Evolutionary conservation across 352 stramenopile genomes (phyloP).

Genomic region (Pythium phragmiticola): DNA sequence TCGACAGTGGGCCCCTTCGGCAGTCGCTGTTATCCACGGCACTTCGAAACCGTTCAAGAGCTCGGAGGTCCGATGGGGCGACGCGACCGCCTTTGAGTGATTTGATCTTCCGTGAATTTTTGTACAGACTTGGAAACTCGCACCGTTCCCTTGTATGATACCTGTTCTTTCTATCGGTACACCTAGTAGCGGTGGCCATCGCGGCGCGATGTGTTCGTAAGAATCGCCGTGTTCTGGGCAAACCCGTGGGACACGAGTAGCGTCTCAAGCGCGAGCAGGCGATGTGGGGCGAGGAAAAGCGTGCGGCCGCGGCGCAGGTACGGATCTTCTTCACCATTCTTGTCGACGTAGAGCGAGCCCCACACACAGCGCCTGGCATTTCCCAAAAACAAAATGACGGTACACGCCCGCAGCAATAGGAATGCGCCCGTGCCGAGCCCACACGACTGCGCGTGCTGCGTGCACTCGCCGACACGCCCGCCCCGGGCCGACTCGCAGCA

Average conservation of each 20-base stretch:
- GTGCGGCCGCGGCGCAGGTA: constrained; percentile 78
- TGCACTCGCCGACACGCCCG: constrained; percentile 69
- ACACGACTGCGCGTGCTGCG: constrained; percentile 66
- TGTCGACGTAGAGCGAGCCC: constrained; percentile 83
- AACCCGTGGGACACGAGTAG: constrained; percentile 75
- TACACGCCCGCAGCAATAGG: constrained; percentile 73
- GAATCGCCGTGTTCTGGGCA: constrained; percentile 73
- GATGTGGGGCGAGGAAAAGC: constrained; percentile 60
- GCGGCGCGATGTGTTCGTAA: constrained; percentile 71
- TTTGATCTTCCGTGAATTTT: not conserved
- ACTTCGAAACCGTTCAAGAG: constrained; percentile 2
- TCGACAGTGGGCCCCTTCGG: constrained; percentile 16
- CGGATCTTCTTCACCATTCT: constrained; percentile 83
- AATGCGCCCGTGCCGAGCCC: constrained; percentile 61
- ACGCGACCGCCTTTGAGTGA: constrained; percentile 13
- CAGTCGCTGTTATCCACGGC: constrained; percentile 14
- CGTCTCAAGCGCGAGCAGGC: constrained; percentile 56
- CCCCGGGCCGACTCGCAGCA: constrained; percentile 57
- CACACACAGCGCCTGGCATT: constrained; percentile 81
- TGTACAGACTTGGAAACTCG: constrained; percentile 1
- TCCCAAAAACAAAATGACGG: constrained; percentile 80
- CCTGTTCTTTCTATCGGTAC: not conserved
- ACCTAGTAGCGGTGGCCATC: constrained; percentile 74
- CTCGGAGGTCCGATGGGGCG: constrained; percentile 13
- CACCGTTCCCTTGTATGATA: not conserved